Conservation (phyloP, 2,329 filamentous ascomycete species). For the Phoma sp. region DNA sequence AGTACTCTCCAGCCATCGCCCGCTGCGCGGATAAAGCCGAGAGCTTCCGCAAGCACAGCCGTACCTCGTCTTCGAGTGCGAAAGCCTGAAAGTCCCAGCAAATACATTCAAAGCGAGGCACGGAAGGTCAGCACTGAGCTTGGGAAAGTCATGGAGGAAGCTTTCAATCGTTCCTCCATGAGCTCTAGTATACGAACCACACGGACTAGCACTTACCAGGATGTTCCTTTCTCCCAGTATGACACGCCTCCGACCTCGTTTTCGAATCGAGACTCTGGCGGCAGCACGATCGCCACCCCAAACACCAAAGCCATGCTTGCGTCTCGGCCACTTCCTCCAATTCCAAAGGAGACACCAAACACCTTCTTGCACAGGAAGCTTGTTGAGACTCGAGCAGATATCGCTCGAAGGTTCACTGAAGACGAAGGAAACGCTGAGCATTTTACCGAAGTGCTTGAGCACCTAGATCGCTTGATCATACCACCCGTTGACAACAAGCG, state of each 20-base stretch:
- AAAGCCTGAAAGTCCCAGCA: slow-evolving; percentile 54
- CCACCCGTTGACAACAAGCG: slow-evolving; percentile 51
- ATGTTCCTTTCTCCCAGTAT: slow-evolving; percentile 49
- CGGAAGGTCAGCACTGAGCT: slow-evolving; percentile 84
- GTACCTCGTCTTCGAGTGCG: slow-evolving; percentile 39
- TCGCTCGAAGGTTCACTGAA: slow-evolving; percentile 60
- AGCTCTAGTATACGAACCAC: slow-evolving; percentile 59
- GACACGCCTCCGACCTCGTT: slow-evolving; percentile 62
- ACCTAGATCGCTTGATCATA: slow-evolving; percentile 64
- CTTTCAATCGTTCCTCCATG: slow-evolving; percentile 75
- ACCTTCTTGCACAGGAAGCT: slow-evolving; percentile 62
- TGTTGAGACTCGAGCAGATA: slow-evolving; percentile 63
- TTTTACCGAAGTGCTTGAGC: slow-evolving; percentile 65
- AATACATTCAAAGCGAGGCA: slow-evolving; percentile 75
- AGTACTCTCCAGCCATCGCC: slow-evolving; percentile 27
- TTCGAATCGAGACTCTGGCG: slow-evolving; percentile 49
- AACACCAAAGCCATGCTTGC: slow-evolving; percentile 38
- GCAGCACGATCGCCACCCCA: slow-evolving; percentile 37
- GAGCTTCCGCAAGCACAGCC: slow-evolving; percentile 30
- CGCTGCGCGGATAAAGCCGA: slow-evolving; percentile 40
- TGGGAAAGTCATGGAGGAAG: slow-evolving; percentile 88
- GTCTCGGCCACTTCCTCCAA: slow-evolving; percentile 53
- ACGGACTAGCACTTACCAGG: slow-evolving; percentile 20
- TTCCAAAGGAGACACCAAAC: slow-evolving; percentile 57
- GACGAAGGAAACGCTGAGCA: slow-evolving; percentile 56